Evolutionary conservation across 352 stramenopile genomes (phyloP).

Genomic region (Plasmopara viticola): DNA sequence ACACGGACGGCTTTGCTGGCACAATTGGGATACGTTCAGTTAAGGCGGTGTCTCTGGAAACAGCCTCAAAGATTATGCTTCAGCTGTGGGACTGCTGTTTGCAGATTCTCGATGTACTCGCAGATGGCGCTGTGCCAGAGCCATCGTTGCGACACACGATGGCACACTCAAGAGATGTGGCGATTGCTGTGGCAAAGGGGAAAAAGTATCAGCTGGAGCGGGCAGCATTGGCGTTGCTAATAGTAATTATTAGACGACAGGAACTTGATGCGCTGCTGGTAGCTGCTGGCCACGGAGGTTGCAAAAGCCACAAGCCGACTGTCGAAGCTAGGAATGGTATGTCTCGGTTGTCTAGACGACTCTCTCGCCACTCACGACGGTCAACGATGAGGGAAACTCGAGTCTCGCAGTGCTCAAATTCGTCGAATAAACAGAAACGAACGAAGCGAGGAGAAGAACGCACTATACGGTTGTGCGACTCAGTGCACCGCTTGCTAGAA

Average conservation of each 20-base stretch:
- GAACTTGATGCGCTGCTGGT: conserved; percentile 60
- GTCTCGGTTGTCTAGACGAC: conserved; percentile 14
- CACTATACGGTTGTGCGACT: conserved; percentile 36
- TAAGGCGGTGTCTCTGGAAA: conserved; percentile 29
- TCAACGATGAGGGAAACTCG: conserved; percentile 11
- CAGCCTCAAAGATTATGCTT: conserved; percentile 36
- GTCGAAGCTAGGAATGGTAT: conserved; percentile 15
- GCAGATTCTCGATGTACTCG: conserved; percentile 36
- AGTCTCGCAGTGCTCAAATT: conserved; percentile 4
- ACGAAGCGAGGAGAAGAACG: conserved; percentile 16
- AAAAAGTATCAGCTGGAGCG: conserved; percentile 32
- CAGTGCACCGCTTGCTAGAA: conserved; percentile 46
- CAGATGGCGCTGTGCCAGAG: conserved; percentile 20
- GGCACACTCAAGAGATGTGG: conserved; percentile 16
- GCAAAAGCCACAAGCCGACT: conserved; percentile 37
- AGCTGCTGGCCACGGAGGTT: conserved; percentile 40
- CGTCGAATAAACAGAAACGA: conserved; percentile 4
- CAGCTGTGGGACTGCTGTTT: conserved; percentile 55
- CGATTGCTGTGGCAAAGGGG: conserved; percentile 14
- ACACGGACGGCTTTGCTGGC: conserved; percentile 23
- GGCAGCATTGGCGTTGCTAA: conserved; percentile 30
- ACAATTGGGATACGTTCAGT: conserved; percentile 25
- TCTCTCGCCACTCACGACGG: conserved; percentile 15
- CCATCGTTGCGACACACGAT: conserved; percentile 27
- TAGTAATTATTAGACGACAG: conserved; percentile 37